These are phyloP conservation scores for Ganoderma lucidum DNA, from an alignment of 1,284 basidiomycete species.

Conservation along the genomic window DNA sequence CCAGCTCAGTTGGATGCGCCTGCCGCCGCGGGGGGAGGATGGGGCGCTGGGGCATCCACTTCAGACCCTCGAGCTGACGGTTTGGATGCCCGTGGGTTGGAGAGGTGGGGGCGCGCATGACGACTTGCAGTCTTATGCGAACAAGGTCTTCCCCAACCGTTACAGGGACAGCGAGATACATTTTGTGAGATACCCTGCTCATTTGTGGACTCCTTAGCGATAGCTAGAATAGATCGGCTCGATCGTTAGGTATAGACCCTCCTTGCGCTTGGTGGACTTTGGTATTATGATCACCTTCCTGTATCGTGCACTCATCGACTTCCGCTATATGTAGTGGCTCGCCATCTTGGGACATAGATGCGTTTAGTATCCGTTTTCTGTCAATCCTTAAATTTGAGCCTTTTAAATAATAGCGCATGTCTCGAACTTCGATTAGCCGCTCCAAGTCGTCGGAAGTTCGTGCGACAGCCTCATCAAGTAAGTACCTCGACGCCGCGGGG, in stretches of 20 bases:
- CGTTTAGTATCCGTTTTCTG: too few relatives aligned
- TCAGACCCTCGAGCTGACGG: neutral
- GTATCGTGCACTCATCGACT: neutral
- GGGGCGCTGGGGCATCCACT: neutral
- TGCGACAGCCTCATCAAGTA: too few relatives aligned
- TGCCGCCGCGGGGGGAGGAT: neutral
- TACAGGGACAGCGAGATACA: constrained; percentile 3
- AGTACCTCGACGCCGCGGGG: too few relatives aligned
- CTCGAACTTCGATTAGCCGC: too few relatives aligned
- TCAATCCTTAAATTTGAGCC: too few relatives aligned
- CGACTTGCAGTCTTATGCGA: neutral
- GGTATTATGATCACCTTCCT: neutral
- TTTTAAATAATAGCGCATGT: too few relatives aligned
- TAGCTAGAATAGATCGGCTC: neutral
- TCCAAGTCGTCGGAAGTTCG: too few relatives aligned
- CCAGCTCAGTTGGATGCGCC: neutral
- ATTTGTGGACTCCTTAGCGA: neutral
- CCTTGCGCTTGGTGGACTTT: neutral
- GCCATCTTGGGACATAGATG: too few relatives aligned
- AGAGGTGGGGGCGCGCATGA: neutral
- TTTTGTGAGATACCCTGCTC: neutral
- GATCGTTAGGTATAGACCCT: neutral
- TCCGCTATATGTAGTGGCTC: too few relatives aligned
- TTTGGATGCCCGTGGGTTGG: neutral
- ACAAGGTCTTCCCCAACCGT: neutral